Base-by-base conservation (phyloP, 352 stramenopile genomes). In the Pythium angustatum region DNA sequence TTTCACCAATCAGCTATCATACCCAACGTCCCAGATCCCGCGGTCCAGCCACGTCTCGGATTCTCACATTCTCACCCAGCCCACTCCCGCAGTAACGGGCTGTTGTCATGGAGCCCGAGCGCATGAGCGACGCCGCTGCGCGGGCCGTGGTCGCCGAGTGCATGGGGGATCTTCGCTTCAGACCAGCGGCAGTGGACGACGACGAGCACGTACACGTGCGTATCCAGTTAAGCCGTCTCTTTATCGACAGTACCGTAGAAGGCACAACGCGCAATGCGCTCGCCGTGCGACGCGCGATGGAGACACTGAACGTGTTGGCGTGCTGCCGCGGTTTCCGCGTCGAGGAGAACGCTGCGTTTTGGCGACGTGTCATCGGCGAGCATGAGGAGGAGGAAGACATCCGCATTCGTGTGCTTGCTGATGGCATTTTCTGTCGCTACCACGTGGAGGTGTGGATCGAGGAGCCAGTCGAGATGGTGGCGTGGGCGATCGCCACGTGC, bases 291-390 rank as follows among this genome's bases (percentile, higher is more conserved):
- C 7, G n/a, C 17, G 11, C 26, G 5, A 30, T 41, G 30, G 49
- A 56, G 19, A 31, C 30, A 21, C 49, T 56, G 17, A 34, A 38
- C 14, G n/a, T 21, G 19, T 26, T 56, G 19, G 21, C 49, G 30
- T 56, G 49, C n/a, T 56, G 49, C n/a, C 49, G 49, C 11, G 49
- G 49, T 21, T 44, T 56, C n/a, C 30, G 44, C 30, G 28, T 22
- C 5, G 49, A 56, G 10, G 26, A 56, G 27, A 56, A 56, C 12
- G 30, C 49, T 8, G 5, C 7, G 2, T 56, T 56, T 24, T 56
- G 49, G 49, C 34, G 30, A 17, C 28, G 47, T 27, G 28, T 17
- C 26, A 54, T 34, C 5, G 28, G 27, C 15, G 47, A 54, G n/a
- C n/a, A n/a, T n/a, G n/a, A n/a, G n/a, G n/a, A n/a, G n/a, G n/a